Base-by-base conservation (phyloP, 805 yeast genomes). In the Candida montana region DNA sequence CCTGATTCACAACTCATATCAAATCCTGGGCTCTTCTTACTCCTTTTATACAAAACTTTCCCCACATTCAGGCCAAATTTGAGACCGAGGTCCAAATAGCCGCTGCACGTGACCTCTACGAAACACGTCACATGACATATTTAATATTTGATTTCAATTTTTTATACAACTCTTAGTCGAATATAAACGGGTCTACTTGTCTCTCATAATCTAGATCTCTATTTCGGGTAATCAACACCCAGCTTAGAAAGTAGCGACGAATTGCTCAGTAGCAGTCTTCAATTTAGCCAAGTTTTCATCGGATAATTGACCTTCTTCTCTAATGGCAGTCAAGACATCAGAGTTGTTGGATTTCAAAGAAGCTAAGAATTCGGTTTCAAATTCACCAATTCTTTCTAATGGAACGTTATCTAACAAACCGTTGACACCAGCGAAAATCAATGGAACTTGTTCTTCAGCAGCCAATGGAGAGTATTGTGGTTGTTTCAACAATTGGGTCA, bases 361-460 rank as follows among this genome's bases (percentile, higher is more conserved):
- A 58, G 95, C 77, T 68, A 85, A 74, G 90, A 90, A 93, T 63
- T 88, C 81, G 61, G 79, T 73, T 83, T 93, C 99, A 67, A 86
- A 93, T 68, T 84, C 86, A 68, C 75, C 88, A 63, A 93, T 80
- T 72, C 87, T 84, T 67, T 82, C 80, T 57, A 91, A 73, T 57
- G 93, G 85, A 61, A 93, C 65, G 58, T 72, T 64, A 71, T 93
- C 99, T 67, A 93, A 83, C 90, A 65, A 89, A 81, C 99, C 99
- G 83, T 91, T 90, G 65, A 95, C 99, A 91, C 99, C 99, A 55
- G 98, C 99, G 81, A 71, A 93, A 68, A 93, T 89, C 68, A 89
- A 76, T 68, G 99, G 99, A 53, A 95, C 99, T 79, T 89, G 96
- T 76, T 91, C 96, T 76, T 93, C 97, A 64, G 98, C 95, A 68